A percentile compares a stretch with the other conserved stretches of the same genome.
phyloP scores from a whole-genome alignment of 495 filamentous ascomycete genomes.

The Aspergillus avenaceus region DNA sequence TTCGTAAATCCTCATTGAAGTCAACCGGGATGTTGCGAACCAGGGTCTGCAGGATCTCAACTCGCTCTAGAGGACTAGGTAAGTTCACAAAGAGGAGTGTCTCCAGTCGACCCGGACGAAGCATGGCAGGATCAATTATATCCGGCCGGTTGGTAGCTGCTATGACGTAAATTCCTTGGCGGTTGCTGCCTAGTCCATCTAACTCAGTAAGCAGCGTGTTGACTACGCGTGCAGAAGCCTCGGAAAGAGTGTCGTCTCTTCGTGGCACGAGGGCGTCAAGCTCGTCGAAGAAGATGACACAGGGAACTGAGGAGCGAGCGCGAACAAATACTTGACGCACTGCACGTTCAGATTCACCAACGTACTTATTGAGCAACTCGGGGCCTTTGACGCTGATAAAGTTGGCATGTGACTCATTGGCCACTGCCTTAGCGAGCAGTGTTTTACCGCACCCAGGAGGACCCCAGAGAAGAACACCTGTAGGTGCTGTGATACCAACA shows the following conservation, averaged over 20 bases:
- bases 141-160: constrained; percentile 94
- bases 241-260: constrained; percentile 74
- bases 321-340: constrained; percentile 90
- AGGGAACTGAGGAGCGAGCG: constrained; percentile 80
- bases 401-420: constrained; percentile 91
- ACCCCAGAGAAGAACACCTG: constrained; percentile 93
- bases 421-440: constrained; percentile 90
- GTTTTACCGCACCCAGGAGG: constrained; percentile 98
- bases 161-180: constrained; percentile 88
- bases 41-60: constrained; percentile 79
- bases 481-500: constrained; percentile 83
- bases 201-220: constrained; percentile 97
- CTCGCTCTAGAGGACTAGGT: constrained; percentile 71
- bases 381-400: constrained; percentile 98
- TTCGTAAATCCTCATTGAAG: constrained; percentile 39
- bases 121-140: constrained; percentile 94
- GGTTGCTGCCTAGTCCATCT: constrained; percentile 72
- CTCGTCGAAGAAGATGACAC: constrained; percentile 97
- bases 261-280: constrained; percentile 87
- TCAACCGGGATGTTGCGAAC: constrained; percentile 59
- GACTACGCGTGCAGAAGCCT: constrained; percentile 83
- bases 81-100: constrained; percentile 88
- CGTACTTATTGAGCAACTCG: constrained; percentile 90
- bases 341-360: constrained; percentile 90
- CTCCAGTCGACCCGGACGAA: constrained; percentile 85